Percentiles rank a stretch among this genome's conserved stretches.
Evolutionary conservation across 2,329 filamentous ascomycete species (phyloP).

Genomic region (Neofusicoccum umdonicola): DNA sequence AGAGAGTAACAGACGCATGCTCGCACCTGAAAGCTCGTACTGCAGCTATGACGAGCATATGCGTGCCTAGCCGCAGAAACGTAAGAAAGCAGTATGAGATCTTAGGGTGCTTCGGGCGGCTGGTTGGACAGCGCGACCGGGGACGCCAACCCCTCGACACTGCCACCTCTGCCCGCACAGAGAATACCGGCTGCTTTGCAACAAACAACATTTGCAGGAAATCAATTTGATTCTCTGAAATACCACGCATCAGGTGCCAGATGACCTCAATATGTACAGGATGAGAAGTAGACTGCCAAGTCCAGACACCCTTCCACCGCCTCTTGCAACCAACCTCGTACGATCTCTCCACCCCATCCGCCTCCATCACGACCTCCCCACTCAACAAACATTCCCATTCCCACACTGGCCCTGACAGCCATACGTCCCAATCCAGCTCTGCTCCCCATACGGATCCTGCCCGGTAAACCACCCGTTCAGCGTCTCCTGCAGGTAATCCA

Average conservation of each 20-base stretch:
- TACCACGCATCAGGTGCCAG: too few species aligned
- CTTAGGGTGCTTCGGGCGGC: too few species aligned
- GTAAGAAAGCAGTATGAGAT: too few species aligned
- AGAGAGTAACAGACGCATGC: not conserved
- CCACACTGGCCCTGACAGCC: constrained; percentile 22
- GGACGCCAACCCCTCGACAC: not conserved
- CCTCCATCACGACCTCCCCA: too few species aligned
- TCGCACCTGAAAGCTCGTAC: not conserved
- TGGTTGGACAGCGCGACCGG: not conserved
- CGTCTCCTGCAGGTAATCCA: constrained; percentile 38
- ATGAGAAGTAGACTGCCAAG: too few species aligned
- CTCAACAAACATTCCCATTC: constrained; percentile 21
- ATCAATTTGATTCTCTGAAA: too few species aligned
- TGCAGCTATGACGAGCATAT: too few species aligned
- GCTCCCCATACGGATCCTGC: constrained; percentile 32
- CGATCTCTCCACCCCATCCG: not conserved
- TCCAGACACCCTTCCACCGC: too few species aligned
- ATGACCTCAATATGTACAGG: too few species aligned
- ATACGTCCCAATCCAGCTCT: constrained; percentile 26
- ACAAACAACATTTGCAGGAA: too few species aligned
- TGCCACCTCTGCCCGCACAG: not conserved
- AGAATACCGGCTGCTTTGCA: not conserved
- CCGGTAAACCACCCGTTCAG: constrained; percentile 40
- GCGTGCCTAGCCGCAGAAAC: too few species aligned
- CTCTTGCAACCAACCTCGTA: not conserved